These are phyloP conservation scores for Cyathus striatus DNA, from an alignment of 768 basidiomycete genomes.

Conservation along the genomic window DNA sequence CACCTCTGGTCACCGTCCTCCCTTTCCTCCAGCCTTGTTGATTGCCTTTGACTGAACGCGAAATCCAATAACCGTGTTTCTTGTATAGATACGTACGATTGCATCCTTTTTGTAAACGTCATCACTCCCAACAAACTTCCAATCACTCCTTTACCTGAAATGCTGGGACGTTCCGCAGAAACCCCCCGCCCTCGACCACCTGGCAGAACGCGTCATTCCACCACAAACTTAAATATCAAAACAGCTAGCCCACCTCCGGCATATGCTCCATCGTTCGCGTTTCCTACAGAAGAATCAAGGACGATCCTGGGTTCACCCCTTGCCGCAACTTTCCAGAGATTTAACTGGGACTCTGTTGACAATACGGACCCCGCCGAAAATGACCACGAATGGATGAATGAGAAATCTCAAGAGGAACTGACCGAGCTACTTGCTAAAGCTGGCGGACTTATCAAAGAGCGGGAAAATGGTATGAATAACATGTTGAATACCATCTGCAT, in stretches of 20 bases:
- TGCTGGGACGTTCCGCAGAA: no score
- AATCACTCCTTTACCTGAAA: no score
- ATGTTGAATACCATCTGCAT: not conserved
- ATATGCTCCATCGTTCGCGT: slow-evolving; percentile 41
- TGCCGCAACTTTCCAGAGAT: slow-evolving; percentile 26
- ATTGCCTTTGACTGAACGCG: no score
- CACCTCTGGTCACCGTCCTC: no score
- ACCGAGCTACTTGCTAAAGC: slow-evolving; percentile 66
- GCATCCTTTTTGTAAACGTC: no score
- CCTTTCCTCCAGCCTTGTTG: no score
- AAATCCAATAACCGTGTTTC: no score
- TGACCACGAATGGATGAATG: slow-evolving; percentile 45
- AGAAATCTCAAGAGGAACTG: slow-evolving; percentile 71
- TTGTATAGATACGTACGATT: no score
- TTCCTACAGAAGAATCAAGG: slow-evolving; percentile 18
- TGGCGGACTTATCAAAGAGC: slow-evolving; percentile 67
- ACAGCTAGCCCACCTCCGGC: slow-evolving; percentile 46
- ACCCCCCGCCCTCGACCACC: slow-evolving; percentile 71
- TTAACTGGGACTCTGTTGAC: slow-evolving; percentile 20
- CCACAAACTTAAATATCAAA: slow-evolving; percentile 22
- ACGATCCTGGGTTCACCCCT: slow-evolving; percentile 32
- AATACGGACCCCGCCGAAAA: slow-evolving; percentile 10
- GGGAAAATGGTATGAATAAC: slow-evolving; percentile 60
- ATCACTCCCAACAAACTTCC: no score
- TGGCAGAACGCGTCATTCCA: slow-evolving; percentile 54